These are phyloP conservation scores for Dichotomopilus funicola DNA, from an alignment of 2,329 filamentous ascomycete species.

Conservation along the genomic window DNA sequence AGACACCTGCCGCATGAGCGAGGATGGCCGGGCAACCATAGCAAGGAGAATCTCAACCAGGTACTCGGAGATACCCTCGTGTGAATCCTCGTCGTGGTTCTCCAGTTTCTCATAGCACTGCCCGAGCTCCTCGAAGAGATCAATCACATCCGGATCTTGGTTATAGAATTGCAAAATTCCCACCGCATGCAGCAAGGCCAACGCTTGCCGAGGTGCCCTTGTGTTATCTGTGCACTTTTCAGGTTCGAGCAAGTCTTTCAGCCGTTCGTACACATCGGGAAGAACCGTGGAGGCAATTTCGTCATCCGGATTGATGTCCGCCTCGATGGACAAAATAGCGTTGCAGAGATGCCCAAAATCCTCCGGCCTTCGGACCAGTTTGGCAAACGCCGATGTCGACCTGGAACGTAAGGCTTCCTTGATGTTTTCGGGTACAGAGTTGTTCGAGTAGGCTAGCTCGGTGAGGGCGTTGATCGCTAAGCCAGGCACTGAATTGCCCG, in stretches of 20 bases:
- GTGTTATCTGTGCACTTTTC: slow-evolving; percentile 22
- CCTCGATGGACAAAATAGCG: slow-evolving; percentile 48
- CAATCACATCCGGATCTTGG: slow-evolving; percentile 77
- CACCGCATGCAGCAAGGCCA: slow-evolving; percentile 76
- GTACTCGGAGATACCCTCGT: slow-evolving; percentile 58
- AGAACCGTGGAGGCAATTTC: slow-evolving; percentile 48
- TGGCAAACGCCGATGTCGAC: slow-evolving; percentile 53
- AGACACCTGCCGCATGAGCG: slow-evolving; percentile 76
- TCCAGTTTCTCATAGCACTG: slow-evolving; percentile 64
- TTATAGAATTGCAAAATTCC: slow-evolving; percentile 86
- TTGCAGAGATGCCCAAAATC: slow-evolving; percentile 49
- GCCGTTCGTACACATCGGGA: slow-evolving; percentile 39
- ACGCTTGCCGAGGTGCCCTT: slow-evolving; percentile 47
- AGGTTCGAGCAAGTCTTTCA: slow-evolving; percentile 46
- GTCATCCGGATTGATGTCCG: slow-evolving; percentile 43
- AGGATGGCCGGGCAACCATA: slow-evolving; percentile 78
- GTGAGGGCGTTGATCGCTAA: slow-evolving; percentile 47
- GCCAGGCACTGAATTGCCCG: slow-evolving; percentile 33
- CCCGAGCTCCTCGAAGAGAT: slow-evolving; percentile 74
- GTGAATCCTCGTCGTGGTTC: slow-evolving; percentile 47
- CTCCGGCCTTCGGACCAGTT: slow-evolving; percentile 47
- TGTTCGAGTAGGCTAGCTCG: slow-evolving; percentile 48
- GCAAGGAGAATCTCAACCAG: slow-evolving; percentile 86
- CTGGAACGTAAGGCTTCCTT: slow-evolving; percentile 49
- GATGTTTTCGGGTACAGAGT: slow-evolving; percentile 46